These are phyloP conservation scores for Lablab purpureus DNA, from an alignment of 306 rosid genomes.

Conservation along the genomic window DNA sequence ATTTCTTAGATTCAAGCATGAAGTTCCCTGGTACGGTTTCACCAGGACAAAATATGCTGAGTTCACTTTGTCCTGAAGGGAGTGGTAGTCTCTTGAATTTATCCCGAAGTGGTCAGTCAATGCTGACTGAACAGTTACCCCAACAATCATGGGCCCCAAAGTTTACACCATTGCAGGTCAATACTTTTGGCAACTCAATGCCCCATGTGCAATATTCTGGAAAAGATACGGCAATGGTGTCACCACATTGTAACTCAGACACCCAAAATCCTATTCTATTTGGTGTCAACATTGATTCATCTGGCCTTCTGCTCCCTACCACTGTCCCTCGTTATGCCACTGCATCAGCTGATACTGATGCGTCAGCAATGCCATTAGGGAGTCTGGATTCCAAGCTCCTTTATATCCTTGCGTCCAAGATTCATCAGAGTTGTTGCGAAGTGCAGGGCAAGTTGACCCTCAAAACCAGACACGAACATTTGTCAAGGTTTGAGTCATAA, in stretches of 20 bases:
- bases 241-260: slow-evolving; percentile 61
- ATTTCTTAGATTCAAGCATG: slow-evolving; percentile 65
- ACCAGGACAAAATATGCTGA: slow-evolving; percentile 62
- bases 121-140: slow-evolving; percentile 66
- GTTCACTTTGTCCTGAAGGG: slow-evolving; percentile 75
- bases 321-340: slow-evolving; percentile 62
- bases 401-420: slow-evolving; percentile 70
- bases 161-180: slow-evolving; percentile 63
- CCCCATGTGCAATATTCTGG: slow-evolving; percentile 66
- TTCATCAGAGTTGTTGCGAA: slow-evolving; percentile 74
- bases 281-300: slow-evolving; percentile 83
- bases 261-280: slow-evolving; percentile 72
- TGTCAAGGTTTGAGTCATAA: slow-evolving; percentile 68
- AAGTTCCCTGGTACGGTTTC: slow-evolving; percentile 64
- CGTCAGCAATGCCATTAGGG: slow-evolving; percentile 71
- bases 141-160: slow-evolving; percentile 71
- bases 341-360: slow-evolving; percentile 61
- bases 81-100: slow-evolving; percentile 62
- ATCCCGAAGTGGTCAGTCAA: slow-evolving; percentile 67
- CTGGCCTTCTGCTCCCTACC: slow-evolving; percentile 85
- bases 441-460: slow-evolving; percentile 71
- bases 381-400: slow-evolving; percentile 72
- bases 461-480: slow-evolving; percentile 67
- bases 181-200: slow-evolving; percentile 62
- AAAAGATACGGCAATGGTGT: slow-evolving; percentile 60